These are phyloP conservation scores for Salicornia ramosissima DNA, from an alignment of 148 eudicot species.

Conservation along the genomic window DNA sequence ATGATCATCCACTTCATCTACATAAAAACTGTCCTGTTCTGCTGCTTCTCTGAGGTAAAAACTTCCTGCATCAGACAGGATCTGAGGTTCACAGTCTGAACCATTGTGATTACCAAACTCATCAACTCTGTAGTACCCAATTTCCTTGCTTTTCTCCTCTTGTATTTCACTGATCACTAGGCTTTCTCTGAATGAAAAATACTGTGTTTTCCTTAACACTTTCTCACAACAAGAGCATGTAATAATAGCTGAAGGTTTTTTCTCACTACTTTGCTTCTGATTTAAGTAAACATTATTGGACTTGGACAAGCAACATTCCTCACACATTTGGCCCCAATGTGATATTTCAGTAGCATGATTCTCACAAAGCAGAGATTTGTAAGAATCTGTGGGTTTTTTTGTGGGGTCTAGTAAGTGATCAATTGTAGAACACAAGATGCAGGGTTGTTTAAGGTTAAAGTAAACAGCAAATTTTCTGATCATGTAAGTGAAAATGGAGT, in stretches of 20 bases:
- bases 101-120: constrained; percentile 22
- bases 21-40: constrained; percentile 25
- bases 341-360: constrained; percentile 60
- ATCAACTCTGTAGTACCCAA: constrained; percentile 20
- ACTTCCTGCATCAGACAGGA: constrained; percentile 27
- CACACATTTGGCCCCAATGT: constrained; percentile 52
- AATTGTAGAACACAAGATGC: constrained; percentile 63
- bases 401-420: constrained; percentile 51
- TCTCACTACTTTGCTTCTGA: constrained; percentile 23
- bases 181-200: constrained; percentile 13
- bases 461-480: constrained; percentile 60
- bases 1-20: constrained; percentile 16
- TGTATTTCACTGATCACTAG: constrained; percentile 25
- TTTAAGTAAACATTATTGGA: background rate
- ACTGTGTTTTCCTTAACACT: background rate
- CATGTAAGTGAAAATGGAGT: constrained; percentile 64
- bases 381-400: constrained; percentile 13
- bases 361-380: constrained; percentile 56
- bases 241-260: constrained; percentile 16
- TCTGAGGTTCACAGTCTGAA: constrained; percentile 22
- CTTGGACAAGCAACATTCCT: constrained; percentile 44
- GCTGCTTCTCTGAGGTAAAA: constrained; percentile 26
- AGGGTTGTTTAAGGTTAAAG: constrained; percentile 76
- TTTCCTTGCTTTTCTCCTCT: constrained; percentile 26
- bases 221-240: constrained; percentile 74